Evolutionary conservation across 2,329 filamentous ascomycete species (phyloP), one percentile per base, ranked within the genome.

Genomic region (Exophiala sideris): DNA sequence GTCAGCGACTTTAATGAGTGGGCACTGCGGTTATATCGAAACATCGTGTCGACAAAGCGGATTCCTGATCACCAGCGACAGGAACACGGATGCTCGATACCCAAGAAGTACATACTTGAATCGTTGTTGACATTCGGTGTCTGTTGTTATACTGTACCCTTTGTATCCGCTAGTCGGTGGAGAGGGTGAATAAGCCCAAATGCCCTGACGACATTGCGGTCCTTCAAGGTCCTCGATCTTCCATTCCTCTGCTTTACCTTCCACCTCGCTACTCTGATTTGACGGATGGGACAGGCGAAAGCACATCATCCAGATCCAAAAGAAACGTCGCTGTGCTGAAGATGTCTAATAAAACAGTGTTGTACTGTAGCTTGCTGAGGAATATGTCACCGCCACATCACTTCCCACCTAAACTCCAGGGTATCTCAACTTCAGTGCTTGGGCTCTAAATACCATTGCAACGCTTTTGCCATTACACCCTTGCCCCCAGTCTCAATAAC

Each of bases 401-500:
- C 24, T 3, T 29, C 7, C 24, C 24, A 29, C 7, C 24, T 8
- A 2, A 29, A 4, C 38, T 34, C 5, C 12, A 9, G 48, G 29
- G 29, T 50, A 44, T 50, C 48, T 42, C 20, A 14, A 36, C 38
- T 51, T 50, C 69, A 69, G 58, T 70, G 70, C 52, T 68, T 67
- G 45, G 69, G 73, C 52, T 82, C 74, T 66, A 95, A 68, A 74
- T 95, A 88, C 91, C 91, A 96, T 64, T 81, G 80, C 72, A 95
- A 89, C 10, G 95, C 78, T 70, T 88, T 89, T 65, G 80, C 75
- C 62, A 92, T 95, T 12, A 88, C 76, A 9, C 79, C 80, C 77
- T 95, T 96, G 8, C 81, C 91, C 3, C 78, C 81, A 1, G 68
- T 79, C 69, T 94, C 86, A 61, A 97, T 84, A 12, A 88, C 85